phyloP scores from a whole-genome alignment of 306 rosid genomes.

The Rosa rugosa region DNA sequence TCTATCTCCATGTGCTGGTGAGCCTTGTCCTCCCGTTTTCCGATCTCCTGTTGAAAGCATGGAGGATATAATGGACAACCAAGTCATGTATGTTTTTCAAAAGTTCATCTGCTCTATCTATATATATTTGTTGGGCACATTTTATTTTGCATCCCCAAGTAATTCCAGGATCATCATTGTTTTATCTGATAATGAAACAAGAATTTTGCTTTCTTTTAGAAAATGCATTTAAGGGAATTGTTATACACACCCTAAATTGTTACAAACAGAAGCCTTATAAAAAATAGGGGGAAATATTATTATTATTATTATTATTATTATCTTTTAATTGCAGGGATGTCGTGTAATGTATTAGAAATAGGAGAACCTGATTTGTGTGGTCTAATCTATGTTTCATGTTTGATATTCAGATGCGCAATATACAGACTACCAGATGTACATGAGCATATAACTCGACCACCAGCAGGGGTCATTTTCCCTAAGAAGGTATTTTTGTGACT shows the following conservation, averaged over 20 bases:
- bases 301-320: too few species aligned
- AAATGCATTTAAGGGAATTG: background rate
- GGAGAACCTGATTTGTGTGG: background rate
- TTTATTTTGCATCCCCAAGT: background rate
- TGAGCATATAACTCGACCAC: slow-evolving; percentile 70
- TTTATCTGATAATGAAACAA: background rate
- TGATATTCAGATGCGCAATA: slow-evolving; percentile 69
- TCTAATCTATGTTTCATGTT: background rate
- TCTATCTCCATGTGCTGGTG: slow-evolving; percentile 83
- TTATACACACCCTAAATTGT: background rate
- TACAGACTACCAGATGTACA: slow-evolving; percentile 79
- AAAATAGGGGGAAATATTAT: too few species aligned
- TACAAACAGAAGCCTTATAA: background rate
- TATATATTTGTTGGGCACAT: background rate
- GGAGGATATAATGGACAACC: slow-evolving; percentile 94
- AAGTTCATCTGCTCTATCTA: background rate
- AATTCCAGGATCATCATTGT: background rate
- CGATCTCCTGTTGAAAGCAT: slow-evolving; percentile 82
- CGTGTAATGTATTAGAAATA: background rate
- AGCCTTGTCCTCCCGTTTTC: slow-evolving; percentile 93
- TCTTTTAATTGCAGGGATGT: too few species aligned
- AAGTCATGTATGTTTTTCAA: slow-evolving; percentile 74
- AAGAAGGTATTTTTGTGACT: slow-evolving; percentile 54
- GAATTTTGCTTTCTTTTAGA: background rate
- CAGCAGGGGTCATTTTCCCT: slow-evolving; percentile 69